Conservation (phyloP, 139 green algal genomes). For the Trebouxia sp. region DNA sequence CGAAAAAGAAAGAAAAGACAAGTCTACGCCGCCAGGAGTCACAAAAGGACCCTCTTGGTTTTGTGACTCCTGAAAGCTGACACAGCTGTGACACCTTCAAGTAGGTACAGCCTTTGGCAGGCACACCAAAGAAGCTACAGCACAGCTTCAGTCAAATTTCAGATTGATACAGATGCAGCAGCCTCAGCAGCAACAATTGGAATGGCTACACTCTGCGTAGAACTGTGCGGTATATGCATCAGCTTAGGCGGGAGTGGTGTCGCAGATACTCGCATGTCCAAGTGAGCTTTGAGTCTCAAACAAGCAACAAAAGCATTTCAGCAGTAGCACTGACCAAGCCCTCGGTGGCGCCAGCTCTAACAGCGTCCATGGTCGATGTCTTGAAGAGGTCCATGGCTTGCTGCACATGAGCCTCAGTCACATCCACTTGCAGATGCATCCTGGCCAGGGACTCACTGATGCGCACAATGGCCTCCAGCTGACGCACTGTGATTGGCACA, state of each 20-base stretch:
- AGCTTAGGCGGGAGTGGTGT: no score
- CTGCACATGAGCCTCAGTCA: slow-evolving; percentile 75
- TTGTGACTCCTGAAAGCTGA: not conserved
- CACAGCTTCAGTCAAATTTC: no score
- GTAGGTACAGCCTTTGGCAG: not conserved
- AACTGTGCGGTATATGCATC: no score
- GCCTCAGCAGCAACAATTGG: no score
- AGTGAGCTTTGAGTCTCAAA: no score
- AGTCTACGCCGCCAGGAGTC: not conserved
- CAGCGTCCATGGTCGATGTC: slow-evolving; percentile 77
- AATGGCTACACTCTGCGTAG: no score
- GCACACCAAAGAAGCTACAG: not conserved
- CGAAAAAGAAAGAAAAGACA: not conserved
- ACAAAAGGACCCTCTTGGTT: not conserved
- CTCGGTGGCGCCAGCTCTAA: slow-evolving; percentile 55
- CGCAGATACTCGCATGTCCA: no score
- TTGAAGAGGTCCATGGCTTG: slow-evolving; percentile 88
- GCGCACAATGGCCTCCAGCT: slow-evolving; percentile 96
- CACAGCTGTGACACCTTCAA: no score
- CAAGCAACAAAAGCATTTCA: not conserved
- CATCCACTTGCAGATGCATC: slow-evolving; percentile 82
- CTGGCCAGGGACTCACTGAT: slow-evolving; percentile 90
- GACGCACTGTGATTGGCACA: slow-evolving; percentile 94
- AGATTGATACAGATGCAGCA: no score
- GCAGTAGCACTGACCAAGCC: not conserved